A percentile compares a stretch with the other conserved stretches of the same genome.
These are phyloP conservation scores for Tanacetum coccineum DNA, from an alignment of 129 eudicot species.

Conservation along the genomic window DNA sequence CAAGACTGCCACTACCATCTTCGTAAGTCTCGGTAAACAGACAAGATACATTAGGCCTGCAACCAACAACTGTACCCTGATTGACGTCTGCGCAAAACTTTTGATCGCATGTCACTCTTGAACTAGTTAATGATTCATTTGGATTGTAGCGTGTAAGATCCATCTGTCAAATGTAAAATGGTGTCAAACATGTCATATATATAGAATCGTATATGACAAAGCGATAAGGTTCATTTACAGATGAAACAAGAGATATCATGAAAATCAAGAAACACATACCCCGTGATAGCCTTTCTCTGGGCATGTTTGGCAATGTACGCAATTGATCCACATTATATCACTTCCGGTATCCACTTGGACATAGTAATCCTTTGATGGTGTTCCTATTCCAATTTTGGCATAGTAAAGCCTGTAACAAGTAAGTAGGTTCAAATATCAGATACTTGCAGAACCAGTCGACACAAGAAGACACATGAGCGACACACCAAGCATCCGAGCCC, in stretches of 20 bases:
- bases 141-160: constrained; percentile 70
- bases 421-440: background rate
- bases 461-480: background rate
- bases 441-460: background rate
- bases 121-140: constrained; percentile 55
- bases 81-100: constrained; percentile 57
- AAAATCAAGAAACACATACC: constrained; percentile 36
- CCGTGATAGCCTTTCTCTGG: constrained; percentile 73
- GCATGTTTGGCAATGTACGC: constrained; percentile 68
- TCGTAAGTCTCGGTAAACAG: constrained; percentile 61
- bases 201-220: background rate
- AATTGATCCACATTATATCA: constrained; percentile 83
- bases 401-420: constrained; percentile 53
- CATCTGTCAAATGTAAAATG: constrained; percentile 43
- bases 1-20: constrained; percentile 69
- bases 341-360: constrained; percentile 92
- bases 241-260: background rate
- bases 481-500: background rate
- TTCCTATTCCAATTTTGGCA: constrained; percentile 77
- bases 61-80: constrained; percentile 44
- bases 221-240: background rate
- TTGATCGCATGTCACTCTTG: constrained; percentile 43
- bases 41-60: constrained; percentile 59
- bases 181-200: background rate
- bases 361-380: constrained; percentile 69